Evolutionary conservation across 225 moss, liverwort and hornwort species (phyloP), one percentile per base, ranked within the genome.

Genomic region (Antitrichia curtipendula): DNA sequence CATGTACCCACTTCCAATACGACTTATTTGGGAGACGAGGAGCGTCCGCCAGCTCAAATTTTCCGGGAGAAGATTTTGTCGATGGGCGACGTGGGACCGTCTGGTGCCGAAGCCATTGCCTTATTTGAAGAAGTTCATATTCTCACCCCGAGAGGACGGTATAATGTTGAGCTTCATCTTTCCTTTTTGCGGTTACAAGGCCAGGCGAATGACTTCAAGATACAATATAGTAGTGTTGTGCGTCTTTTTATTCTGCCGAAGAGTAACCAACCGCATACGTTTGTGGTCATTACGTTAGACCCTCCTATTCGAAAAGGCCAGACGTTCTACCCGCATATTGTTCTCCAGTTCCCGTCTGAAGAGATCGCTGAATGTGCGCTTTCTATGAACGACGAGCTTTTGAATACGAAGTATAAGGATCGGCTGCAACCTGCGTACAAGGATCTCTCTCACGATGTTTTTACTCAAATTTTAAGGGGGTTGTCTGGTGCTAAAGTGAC

Each of bases 261-360:
- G 99, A 96, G 96, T 29, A 97, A 96, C 90, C 98, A 98, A 80
- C 97, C 97, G 73, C 96, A 96, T 76, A 99, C 96, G 6, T 99
- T 95, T 90, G 99, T 99, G 81, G 96, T 99, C 43, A 99, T 99
- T 77, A 99, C 99, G 9, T 88, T 99, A 61, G 99, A 99, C 81
- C 99, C 99, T 59, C 99, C 99, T 4, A 99, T 99, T 88, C 95
- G 99, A 47, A 99, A 99, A 92, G 99, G 99, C 57, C 99, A 99
- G 90, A 99, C 99, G 3, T 99, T 99, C 62, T 99, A 99, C 64
- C 99, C 99, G 21, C 99, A 99, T 66, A 99, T 99, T 83, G 99
- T 99, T 58, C 91, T 99, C 66, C 99, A 99, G 96, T 99, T 99
- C 75, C 95, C 96, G 25, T 94, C 96, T 29, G 93, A 91, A 70